Evolutionary conservation across 2,329 filamentous ascomycete species (phyloP), one percentile per base, ranked within the genome.

Genomic region (Colletotrichum gloeosporioides): DNA sequence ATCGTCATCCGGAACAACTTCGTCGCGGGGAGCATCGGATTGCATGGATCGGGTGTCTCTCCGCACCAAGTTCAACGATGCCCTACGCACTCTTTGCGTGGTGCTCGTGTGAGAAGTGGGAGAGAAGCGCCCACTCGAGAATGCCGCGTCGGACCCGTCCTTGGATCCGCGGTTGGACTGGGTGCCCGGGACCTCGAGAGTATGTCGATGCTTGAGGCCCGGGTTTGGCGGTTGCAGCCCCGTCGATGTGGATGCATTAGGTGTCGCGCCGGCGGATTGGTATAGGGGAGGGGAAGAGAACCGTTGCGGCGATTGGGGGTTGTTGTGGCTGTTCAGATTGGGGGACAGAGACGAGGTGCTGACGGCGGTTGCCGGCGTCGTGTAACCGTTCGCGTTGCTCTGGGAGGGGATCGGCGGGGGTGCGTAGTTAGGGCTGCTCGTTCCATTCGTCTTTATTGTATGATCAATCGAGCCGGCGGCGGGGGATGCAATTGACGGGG

Each of bases 1-100:
- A 82, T 99, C 96, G 80, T 98, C 96, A 82, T 99, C 96, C 22
- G 94, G 95, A 4, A 93, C 89, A 25, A 96, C 88, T 80, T 98
- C 96, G 79, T 99, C 96, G 44, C 95, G 90, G 65, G 95, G 93
- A 80, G 93, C 88, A 80, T 99, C 96, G 3, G 95, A 97, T 81
- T 96, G 93, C 82, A 98, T 92, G 8, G 95, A 98, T 77, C 95
- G 91, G 29, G 96, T 98, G 77, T 93, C 93, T 77, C 95, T 92
- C 81, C 96, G 91, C 69, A 91, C 95, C 70, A 99, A 87, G 78
- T 91, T 96, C 77, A 98, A 89, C n/a, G 97, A 99, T 10, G 94
- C 93, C 79, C 96, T 91, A 80, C 96, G 92, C 68, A 90, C 89
- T 34, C 73, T 73, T 67, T 76, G 73, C 25, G 90, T 90, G 25